These are phyloP conservation scores for Wakefieldia striispora DNA, from an alignment of 768 basidiomycete species.

Conservation along the genomic window DNA sequence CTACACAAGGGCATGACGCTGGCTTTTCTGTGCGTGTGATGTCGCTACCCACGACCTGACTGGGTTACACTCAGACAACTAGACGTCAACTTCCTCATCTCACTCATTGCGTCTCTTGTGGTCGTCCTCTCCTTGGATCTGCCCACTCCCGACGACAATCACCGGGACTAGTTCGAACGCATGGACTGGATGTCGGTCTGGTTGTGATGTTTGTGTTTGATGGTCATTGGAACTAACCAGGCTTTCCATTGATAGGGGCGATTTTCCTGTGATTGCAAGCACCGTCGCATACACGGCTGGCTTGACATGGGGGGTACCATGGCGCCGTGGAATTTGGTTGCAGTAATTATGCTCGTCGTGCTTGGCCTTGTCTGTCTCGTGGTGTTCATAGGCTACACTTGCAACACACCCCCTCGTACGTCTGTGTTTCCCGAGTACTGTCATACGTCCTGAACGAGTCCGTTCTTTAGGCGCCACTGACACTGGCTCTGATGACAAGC, in stretches of 20 bases:
- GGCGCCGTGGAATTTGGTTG: constrained; percentile 39
- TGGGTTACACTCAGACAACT: neutral
- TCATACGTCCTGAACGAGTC: too few species aligned
- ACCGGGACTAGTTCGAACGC: constrained; percentile 31
- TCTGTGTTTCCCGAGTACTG: too few species aligned
- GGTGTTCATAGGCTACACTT: constrained; percentile 33
- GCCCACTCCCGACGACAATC: constrained; percentile 32
- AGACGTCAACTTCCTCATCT: constrained; percentile 42
- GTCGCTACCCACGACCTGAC: neutral
- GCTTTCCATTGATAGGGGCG: constrained; percentile 29
- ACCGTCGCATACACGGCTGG: constrained; percentile 30
- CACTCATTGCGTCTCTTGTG: constrained; percentile 19
- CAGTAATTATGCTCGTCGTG: constrained; percentile 42
- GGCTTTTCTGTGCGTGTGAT: constrained; percentile 39
- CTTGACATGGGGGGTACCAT: constrained; percentile 42
- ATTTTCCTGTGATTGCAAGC: constrained; percentile 31
- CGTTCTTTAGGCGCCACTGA: constrained; percentile 31
- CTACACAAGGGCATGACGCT: constrained; percentile 36
- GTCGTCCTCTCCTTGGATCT: constrained; percentile 32
- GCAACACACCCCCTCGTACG: constrained; percentile 36
- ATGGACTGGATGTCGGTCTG: constrained; percentile 40
- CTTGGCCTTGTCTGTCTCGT: constrained; percentile 38
- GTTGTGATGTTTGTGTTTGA: neutral
- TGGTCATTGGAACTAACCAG: neutral
- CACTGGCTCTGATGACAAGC: constrained; percentile 31